Evolutionary conservation across 345 rosid genomes (phyloP).

Genomic region (Moricandia arvensis): DNA sequence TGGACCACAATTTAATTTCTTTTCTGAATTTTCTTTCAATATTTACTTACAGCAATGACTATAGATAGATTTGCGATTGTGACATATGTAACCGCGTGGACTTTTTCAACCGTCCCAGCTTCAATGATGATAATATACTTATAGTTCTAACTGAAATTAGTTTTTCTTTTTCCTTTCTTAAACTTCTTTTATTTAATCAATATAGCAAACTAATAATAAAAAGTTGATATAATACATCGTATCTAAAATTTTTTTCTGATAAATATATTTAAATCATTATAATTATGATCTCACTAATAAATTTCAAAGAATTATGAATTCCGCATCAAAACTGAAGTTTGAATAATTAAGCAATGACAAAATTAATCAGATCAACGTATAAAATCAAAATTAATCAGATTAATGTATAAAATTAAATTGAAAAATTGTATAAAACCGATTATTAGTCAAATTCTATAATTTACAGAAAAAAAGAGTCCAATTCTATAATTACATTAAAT

Average conservation of each 20-base stretch:
- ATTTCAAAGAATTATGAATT: too few species aligned
- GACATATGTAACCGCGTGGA: not conserved
- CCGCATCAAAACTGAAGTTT: too few species aligned
- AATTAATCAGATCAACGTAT: not conserved
- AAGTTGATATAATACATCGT: not conserved
- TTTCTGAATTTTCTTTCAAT: not conserved
- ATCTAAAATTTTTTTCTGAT: too few species aligned
- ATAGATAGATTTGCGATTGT: not conserved
- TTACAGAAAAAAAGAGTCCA: too few species aligned
- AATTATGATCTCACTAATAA: too few species aligned
- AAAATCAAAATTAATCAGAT: too few species aligned
- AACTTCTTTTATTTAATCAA: not conserved
- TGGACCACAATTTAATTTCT: not conserved
- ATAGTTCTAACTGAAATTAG: not conserved
- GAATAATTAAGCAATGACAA: not conserved
- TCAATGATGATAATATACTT: not conserved
- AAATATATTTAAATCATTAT: too few species aligned
- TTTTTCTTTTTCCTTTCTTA: not conserved
- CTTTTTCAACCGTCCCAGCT: not conserved
- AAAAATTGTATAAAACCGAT: too few species aligned
- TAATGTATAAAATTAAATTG: too few species aligned
- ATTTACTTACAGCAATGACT: not conserved
- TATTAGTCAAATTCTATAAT: too few species aligned
- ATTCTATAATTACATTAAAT: not conserved
- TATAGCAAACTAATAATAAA: too few species aligned